Percentiles rank a stretch among this genome's conserved stretches.
These are phyloP conservation scores for Taiwanofungus camphoratus DNA, from an alignment of 1,284 basidiomycete species.

Conservation along the genomic window DNA sequence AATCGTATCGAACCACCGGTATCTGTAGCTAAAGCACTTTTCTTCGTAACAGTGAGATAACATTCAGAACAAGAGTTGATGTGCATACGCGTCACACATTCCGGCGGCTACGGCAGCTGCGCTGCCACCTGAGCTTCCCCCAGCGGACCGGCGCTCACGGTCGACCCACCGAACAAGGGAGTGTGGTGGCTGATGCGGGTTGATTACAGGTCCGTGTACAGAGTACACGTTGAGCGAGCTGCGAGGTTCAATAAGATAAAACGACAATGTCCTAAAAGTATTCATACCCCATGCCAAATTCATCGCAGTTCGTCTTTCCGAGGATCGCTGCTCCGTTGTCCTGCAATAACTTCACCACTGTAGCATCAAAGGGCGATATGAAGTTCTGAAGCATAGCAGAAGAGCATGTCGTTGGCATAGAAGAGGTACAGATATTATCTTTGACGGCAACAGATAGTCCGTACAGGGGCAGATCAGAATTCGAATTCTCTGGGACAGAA, in stretches of 20 bases:
- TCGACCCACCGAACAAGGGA: conserved; percentile 21
- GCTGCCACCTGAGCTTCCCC: conserved; percentile 81
- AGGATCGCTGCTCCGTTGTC: conserved; percentile 66
- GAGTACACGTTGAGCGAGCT: conserved; percentile 75
- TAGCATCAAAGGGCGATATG: conserved; percentile 81
- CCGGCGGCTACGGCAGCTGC: conserved; percentile 78
- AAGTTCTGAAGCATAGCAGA: conserved; percentile 75
- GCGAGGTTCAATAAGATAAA: not conserved
- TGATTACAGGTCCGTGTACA: conserved; percentile 70
- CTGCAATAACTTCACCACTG: conserved; percentile 66
- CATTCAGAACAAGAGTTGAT: not conserved
- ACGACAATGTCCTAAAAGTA: conserved; percentile 9
- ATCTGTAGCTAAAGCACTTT: conserved; percentile 87
- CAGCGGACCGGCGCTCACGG: conserved; percentile 58
- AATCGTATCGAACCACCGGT: conserved; percentile 93
- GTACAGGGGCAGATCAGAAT: conserved; percentile 27
- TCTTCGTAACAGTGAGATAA: conserved; percentile 8
- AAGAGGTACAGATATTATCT: conserved; percentile 77
- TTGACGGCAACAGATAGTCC: conserved; percentile 66
- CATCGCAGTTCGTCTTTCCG: conserved; percentile 95
- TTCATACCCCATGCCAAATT: conserved; percentile 95
- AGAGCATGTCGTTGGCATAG: conserved; percentile 73
- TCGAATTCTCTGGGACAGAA: conserved; percentile 5
- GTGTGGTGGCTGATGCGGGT: conserved; percentile 48
- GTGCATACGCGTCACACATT: conserved; percentile 65